These are phyloP conservation scores for Suhomyces xylopsoci DNA, from an alignment of 805 yeast genomes.

Conservation along the genomic window DNA sequence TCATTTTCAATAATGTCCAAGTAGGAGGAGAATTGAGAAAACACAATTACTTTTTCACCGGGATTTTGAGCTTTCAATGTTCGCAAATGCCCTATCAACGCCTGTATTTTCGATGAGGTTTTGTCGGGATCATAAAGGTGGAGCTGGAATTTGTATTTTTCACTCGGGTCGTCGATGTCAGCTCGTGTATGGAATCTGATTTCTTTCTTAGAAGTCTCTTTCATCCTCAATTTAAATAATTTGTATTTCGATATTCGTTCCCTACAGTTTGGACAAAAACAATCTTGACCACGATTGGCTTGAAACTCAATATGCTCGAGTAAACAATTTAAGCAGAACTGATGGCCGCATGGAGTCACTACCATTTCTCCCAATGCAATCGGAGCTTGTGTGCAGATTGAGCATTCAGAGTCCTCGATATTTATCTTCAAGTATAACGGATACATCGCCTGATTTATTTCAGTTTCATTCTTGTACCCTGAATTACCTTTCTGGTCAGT, in stretches of 20 bases:
- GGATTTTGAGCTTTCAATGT: constrained; percentile 52
- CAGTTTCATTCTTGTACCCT: constrained; percentile 20
- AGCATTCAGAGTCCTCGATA: constrained; percentile 62
- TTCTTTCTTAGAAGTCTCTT: constrained; percentile 22
- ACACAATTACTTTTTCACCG: constrained; percentile 76
- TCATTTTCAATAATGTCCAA: constrained; percentile 71
- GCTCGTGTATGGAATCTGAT: constrained; percentile 28
- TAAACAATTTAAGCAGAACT: constrained; percentile 72
- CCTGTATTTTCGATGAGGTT: constrained; percentile 71
- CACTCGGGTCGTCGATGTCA: constrained; percentile 16
- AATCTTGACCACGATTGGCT: constrained; percentile 38
- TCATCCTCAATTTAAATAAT: constrained; percentile 42
- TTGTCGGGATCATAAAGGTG: constrained; percentile 48
- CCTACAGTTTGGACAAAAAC: constrained; percentile 79
- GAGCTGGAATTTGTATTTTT: constrained; percentile 28
- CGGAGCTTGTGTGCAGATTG: constrained; percentile 75
- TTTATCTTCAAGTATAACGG: constrained; percentile 26
- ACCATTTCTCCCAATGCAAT: constrained; percentile 52
- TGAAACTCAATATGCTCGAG: constrained; percentile 74
- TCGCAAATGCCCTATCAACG: constrained; percentile 59
- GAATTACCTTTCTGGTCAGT: constrained; percentile 10
- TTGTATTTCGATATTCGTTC: constrained; percentile 46
- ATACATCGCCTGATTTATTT: constrained; percentile 21
- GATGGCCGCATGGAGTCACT: constrained; percentile 77
- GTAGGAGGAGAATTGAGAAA: constrained; percentile 85